Conservation (phyloP, 164 flowering plant species). For the Berberis vulgaris region DNA sequence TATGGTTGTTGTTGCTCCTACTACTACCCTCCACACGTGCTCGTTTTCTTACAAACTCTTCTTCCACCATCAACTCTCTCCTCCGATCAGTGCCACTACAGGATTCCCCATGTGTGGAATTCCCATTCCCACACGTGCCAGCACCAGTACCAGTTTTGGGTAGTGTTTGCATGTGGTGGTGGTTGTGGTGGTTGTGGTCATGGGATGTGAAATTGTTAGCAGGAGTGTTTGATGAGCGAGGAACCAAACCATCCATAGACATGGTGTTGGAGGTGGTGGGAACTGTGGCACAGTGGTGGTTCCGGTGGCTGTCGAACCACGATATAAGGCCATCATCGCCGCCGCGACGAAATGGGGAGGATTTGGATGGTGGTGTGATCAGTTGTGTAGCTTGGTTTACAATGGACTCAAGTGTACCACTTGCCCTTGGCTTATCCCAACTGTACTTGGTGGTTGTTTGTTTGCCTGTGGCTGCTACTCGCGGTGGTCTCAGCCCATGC, state of each 20-base stretch:
- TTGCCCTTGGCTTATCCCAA: slow-evolving; percentile 34
- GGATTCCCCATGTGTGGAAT: too few species aligned
- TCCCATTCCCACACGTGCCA: too few species aligned
- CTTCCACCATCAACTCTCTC: too few species aligned
- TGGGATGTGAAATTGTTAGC: too few species aligned
- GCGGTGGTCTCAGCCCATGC: slow-evolving; percentile 44
- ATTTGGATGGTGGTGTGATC: slow-evolving; percentile 3
- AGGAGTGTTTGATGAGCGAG: too few species aligned
- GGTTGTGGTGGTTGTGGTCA: too few species aligned
- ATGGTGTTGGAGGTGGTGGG: slow-evolving; percentile 2
- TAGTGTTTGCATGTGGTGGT: too few species aligned
- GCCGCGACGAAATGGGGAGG: neutral
- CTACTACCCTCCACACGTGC: slow-evolving; percentile 16
- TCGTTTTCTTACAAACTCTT: neutral
- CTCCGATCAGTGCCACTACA: too few species aligned
- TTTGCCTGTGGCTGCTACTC: slow-evolving; percentile 3
- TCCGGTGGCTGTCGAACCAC: slow-evolving; percentile 31
- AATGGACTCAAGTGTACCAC: slow-evolving; percentile 63
- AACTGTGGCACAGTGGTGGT: slow-evolving; percentile 4
- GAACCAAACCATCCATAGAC: slow-evolving; percentile 53
- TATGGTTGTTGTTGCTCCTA: slow-evolving; percentile 32
- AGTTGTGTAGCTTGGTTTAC: slow-evolving; percentile 48
- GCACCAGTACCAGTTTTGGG: too few species aligned
- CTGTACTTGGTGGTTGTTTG: slow-evolving; percentile 20
- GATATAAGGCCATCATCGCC: slow-evolving; percentile 24